Conservation (phyloP, 805 yeast genomes). For the Cyberlindnera mississippiensis region DNA sequence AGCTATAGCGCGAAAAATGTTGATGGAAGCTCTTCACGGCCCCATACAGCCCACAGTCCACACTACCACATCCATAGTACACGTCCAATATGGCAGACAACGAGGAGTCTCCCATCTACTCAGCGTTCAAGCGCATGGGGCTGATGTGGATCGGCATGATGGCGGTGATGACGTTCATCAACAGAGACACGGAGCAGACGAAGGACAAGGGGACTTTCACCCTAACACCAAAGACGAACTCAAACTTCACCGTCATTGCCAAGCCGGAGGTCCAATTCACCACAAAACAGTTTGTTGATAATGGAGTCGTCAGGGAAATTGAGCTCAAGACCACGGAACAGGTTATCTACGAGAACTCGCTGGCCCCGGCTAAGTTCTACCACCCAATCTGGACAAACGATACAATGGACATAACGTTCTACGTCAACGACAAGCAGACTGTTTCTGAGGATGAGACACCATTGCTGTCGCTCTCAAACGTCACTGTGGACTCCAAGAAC, state of each 20-base stretch:
- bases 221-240: not conserved
- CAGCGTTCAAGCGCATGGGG: constrained; percentile 10
- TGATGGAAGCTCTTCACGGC: no score
- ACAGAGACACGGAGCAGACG: not conserved
- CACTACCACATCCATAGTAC: no score
- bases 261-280: constrained; percentile 15
- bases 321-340: constrained; percentile 19
- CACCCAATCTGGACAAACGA: constrained; percentile 22
- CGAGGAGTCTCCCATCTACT: constrained; percentile 4
- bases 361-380: constrained; percentile 14
- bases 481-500: constrained; percentile 11
- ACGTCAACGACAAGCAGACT: constrained; percentile 20
- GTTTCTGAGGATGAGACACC: constrained; percentile 4
- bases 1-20: no score
- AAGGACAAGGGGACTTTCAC: not conserved
- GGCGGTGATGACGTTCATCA: constrained; percentile 4
- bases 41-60: no score
- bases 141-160: constrained; percentile 15
- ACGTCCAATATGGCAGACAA: not conserved
- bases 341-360: constrained; percentile 26
- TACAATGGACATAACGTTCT: constrained; percentile 20
- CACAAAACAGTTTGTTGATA: constrained; percentile 7
- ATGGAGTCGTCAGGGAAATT: constrained; percentile 10
- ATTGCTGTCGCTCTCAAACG: constrained; percentile 7
- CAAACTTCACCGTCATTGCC: constrained; percentile 11